phyloP scores from a whole-genome alignment of 352 stramenopile genomes.

The Blastocystis sp. region DNA sequence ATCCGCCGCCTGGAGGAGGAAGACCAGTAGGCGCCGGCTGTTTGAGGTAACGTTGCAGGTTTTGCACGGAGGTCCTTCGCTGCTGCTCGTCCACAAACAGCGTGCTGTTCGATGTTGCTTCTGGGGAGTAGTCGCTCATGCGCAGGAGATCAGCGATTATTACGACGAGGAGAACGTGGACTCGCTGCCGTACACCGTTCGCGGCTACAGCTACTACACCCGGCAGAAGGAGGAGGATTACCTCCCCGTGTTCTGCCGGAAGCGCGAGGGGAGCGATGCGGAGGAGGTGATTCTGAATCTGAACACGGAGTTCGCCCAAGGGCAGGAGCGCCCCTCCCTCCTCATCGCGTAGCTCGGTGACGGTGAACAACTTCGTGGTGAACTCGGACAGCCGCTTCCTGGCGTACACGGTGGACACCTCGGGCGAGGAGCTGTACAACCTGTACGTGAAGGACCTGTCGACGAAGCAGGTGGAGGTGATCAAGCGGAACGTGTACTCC shows the following conservation, averaged over 20 bases:
- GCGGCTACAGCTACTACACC: constrained; percentile 51
- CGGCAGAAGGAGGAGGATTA: constrained; percentile 17
- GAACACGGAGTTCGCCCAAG: constrained; percentile 51
- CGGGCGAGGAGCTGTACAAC: constrained; percentile 64
- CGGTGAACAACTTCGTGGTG: constrained; percentile 61
- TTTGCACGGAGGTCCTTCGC: constrained; percentile 26
- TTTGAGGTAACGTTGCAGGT: constrained; percentile 18
- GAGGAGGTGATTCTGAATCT: constrained; percentile 60
- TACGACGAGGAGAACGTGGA: constrained; percentile 40
- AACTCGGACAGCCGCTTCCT: constrained; percentile 32
- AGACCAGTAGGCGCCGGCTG: background rate
- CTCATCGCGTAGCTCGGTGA: constrained; percentile 29
- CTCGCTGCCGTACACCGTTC: constrained; percentile 30
- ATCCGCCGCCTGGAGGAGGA: constrained; percentile 46
- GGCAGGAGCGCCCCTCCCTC: background rate
- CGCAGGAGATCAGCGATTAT: constrained; percentile 24
- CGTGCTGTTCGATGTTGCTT: background rate
- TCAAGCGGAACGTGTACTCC: constrained; percentile 62
- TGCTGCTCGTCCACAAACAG: constrained; percentile 19
- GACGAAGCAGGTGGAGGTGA: constrained; percentile 41
- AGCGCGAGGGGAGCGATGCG: constrained; percentile 13
- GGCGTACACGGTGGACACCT: constrained; percentile 53
- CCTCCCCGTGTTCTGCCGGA: constrained; percentile 62
- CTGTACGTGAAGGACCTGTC: constrained; percentile 63
- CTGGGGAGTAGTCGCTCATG: background rate